Percentiles rank a stretch among this genome's conserved stretches.
Evolutionary conservation across 192 early-diverging fungal species (phyloP).

Genomic region (Coemansia sp.): DNA sequence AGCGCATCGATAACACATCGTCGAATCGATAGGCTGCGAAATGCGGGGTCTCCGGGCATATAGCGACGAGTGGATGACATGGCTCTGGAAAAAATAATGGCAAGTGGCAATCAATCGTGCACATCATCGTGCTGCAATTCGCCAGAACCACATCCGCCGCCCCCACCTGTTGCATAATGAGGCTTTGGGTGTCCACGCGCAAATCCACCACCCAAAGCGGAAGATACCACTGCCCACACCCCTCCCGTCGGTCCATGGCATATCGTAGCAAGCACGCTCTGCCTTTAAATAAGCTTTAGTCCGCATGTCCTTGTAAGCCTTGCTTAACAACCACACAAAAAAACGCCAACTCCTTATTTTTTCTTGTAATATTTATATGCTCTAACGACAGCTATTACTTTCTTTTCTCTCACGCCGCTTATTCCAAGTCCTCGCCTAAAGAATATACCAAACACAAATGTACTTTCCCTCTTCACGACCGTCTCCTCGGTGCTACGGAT

Average conservation of each 20-base stretch:
- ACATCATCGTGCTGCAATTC: background rate
- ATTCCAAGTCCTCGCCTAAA: background rate
- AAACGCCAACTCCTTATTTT: background rate
- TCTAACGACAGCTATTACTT: background rate
- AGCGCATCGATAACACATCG: slow-evolving; percentile 3
- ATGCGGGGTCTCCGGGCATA: background rate
- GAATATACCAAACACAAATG: slow-evolving; percentile 14
- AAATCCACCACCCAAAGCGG: slow-evolving; percentile 5
- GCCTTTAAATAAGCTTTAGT: background rate
- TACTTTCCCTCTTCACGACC: slow-evolving; percentile 28
- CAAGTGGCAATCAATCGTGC: background rate
- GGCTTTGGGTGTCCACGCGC: slow-evolving; percentile 6
- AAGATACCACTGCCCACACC: background rate
- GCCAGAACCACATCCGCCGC: background rate
- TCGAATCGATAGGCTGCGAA: slow-evolving; percentile 3
- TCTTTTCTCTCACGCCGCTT: slow-evolving; percentile 5
- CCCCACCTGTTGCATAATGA: slow-evolving; percentile 6
- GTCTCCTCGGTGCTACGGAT: slow-evolving; percentile 6
- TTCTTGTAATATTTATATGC: background rate
- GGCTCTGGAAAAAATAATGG: background rate
- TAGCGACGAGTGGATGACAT: background rate
- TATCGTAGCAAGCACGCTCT: background rate
- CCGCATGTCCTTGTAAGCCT: background rate
- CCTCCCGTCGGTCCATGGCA: background rate
- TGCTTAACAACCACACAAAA: background rate